Conservation (phyloP, 331 rosid genomes). For the Quercus phellos region DNA sequence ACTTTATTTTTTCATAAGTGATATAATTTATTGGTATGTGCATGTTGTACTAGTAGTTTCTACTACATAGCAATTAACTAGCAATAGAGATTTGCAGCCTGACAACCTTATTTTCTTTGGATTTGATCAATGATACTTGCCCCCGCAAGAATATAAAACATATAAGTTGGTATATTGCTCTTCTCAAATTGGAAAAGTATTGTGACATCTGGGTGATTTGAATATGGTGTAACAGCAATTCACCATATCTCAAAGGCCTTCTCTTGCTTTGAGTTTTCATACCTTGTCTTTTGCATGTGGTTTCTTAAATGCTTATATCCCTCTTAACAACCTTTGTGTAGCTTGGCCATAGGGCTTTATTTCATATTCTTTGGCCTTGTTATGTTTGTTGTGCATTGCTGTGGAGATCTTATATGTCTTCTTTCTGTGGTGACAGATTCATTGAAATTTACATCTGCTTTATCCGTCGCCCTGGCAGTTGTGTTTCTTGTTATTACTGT, state of each 20-base stretch:
- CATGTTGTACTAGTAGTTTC: not conserved
- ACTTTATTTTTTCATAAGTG: not conserved
- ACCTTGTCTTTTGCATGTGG: not conserved
- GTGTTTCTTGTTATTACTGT: conserved; percentile 80
- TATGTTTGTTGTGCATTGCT: conserved; percentile 2
- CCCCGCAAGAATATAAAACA: not conserved
- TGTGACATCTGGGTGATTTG: not conserved
- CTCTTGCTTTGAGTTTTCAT: not conserved
- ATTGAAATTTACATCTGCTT: conserved; percentile 82
- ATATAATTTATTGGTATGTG: not conserved
- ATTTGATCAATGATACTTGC: not conserved
- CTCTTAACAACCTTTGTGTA: not conserved
- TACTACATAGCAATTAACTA: not conserved
- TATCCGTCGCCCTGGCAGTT: conserved; percentile 83
- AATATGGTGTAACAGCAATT: not conserved
- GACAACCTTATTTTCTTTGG: not conserved
- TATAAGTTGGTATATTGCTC: not conserved
- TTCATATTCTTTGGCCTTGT: not conserved
- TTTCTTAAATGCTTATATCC: not conserved
- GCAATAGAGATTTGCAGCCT: not conserved
- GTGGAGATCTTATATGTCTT: conserved; percentile 9
- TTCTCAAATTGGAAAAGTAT: not conserved
- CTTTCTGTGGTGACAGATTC: conserved; percentile 68
- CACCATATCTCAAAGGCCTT: not conserved
- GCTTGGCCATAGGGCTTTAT: not conserved